These are phyloP conservation scores for Trypanosoma mega DNA, from an alignment of 208 protist species.

Conservation along the genomic window DNA sequence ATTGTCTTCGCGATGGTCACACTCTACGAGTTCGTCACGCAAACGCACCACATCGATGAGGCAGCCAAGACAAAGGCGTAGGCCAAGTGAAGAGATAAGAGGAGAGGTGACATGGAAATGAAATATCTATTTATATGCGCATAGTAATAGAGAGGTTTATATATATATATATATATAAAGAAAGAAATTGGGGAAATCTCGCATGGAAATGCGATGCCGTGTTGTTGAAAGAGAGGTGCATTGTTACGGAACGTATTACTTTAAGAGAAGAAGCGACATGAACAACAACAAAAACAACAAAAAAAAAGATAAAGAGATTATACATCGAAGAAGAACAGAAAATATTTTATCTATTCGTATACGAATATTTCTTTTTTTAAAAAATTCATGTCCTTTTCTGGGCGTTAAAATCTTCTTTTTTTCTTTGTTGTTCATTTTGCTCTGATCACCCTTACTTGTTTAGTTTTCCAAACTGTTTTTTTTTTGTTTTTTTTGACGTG, in stretches of 20 bases:
- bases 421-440: conserved; percentile 5
- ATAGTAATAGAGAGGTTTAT: no score
- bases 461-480: conserved; percentile 19
- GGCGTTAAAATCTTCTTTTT: no score
- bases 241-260: neutral
- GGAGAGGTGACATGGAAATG: neutral
- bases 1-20: conserved; percentile 74
- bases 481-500: no score
- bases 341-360: conserved; percentile 11
- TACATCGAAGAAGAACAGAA: neutral
- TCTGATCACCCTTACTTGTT: conserved; percentile 17
- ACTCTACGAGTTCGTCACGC: conserved; percentile 48
- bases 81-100: neutral
- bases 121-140: neutral
- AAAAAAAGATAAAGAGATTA: neutral
- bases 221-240: no score
- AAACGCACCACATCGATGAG: conserved; percentile 31
- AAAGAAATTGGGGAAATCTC: no score
- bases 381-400: no score
- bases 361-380: no score
- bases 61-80: conserved; percentile 7
- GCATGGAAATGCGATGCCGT: no score
- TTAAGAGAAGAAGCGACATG: neutral
- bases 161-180: no score
- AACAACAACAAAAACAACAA: neutral